Conservation (phyloP, 2,329 filamentous ascomycete species). For the Bipolaris cookei region DNA sequence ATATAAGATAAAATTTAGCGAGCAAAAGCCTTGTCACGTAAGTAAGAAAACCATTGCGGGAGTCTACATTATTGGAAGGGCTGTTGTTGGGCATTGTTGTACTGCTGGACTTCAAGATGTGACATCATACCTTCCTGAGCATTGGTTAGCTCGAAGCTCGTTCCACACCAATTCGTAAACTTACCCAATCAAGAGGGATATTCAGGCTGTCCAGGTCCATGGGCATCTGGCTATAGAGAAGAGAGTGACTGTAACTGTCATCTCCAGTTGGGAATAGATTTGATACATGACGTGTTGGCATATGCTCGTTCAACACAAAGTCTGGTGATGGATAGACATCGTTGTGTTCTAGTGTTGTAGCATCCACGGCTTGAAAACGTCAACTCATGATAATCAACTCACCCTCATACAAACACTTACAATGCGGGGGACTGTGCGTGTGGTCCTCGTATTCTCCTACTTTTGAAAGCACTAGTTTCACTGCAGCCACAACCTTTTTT, state of each 20-base stretch:
- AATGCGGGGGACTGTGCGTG: neutral
- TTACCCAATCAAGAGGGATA: constrained; percentile 36
- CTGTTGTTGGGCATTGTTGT: constrained; percentile 5
- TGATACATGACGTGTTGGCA: neutral
- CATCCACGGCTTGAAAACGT: constrained; percentile 6
- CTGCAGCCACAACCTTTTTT: constrained; percentile 36
- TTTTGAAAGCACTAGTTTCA: constrained; percentile 38
- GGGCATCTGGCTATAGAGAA: constrained; percentile 25
- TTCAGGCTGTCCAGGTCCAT: constrained; percentile 32
- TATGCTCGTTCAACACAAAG: constrained; percentile 23
- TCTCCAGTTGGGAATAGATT: constrained; percentile 13
- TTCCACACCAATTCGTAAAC: neutral
- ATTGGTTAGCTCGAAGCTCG: neutral
- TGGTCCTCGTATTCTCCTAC: constrained; percentile 9
- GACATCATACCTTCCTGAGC: constrained; percentile 22
- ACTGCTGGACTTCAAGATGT: constrained; percentile 14
- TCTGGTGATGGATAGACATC: constrained; percentile 18
- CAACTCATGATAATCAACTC: neutral
- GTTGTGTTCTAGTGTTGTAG: constrained; percentile 1
- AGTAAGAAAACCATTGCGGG: neutral
- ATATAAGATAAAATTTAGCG: too few species aligned
- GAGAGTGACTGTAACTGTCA: constrained; percentile 19
- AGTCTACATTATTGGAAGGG: neutral
- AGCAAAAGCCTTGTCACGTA: neutral
- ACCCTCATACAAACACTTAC: constrained; percentile 12